Conservation (phyloP, 2,329 filamentous ascomycete species). For the Aureobasidium sp. region DNA sequence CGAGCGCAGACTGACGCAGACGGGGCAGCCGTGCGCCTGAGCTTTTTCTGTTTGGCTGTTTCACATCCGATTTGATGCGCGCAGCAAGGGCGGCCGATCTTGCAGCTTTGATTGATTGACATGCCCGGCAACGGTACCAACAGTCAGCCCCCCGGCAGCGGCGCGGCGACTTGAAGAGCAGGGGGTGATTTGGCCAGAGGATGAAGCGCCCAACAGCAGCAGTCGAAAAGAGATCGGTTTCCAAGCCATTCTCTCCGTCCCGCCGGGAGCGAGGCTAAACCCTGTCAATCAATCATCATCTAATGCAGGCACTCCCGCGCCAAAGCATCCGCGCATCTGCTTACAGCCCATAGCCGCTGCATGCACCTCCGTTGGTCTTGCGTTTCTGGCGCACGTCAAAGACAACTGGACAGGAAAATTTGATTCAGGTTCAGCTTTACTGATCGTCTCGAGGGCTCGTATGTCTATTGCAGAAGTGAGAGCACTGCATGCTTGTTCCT, state of each 20-base stretch:
- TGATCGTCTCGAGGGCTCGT: neutral
- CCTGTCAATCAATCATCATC: slow-evolving; percentile 7
- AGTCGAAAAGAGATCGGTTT: neutral
- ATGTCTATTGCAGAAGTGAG: neutral
- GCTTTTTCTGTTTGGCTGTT: slow-evolving; percentile 14
- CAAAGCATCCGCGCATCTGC: slow-evolving; percentile 7
- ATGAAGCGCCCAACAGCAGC: slow-evolving; percentile 3
- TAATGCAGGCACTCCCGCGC: slow-evolving; percentile 12
- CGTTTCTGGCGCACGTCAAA: slow-evolving; percentile 4
- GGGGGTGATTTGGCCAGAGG: neutral
- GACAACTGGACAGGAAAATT: neutral
- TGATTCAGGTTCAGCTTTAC: neutral
- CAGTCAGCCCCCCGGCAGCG: slow-evolving; percentile 7
- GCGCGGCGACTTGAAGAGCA: slow-evolving; percentile 7
- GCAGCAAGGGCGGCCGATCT: slow-evolving; percentile 12
- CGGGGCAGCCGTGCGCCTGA: slow-evolving; percentile 11
- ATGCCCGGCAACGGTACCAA: slow-evolving; percentile 8
- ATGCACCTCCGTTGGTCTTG: slow-evolving; percentile 4
- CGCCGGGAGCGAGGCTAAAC: slow-evolving; percentile 4
- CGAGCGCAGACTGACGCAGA: slow-evolving; percentile 13
- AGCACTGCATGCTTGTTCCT: neutral
- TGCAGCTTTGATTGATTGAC: slow-evolving; percentile 11
- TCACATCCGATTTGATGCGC: slow-evolving; percentile 11
- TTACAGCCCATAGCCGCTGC: neutral
- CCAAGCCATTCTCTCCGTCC: slow-evolving; percentile 1